Evolutionary conservation across 2,329 filamentous ascomycete species (phyloP).

Genomic region (Cordyceps cateniannulata): DNA sequence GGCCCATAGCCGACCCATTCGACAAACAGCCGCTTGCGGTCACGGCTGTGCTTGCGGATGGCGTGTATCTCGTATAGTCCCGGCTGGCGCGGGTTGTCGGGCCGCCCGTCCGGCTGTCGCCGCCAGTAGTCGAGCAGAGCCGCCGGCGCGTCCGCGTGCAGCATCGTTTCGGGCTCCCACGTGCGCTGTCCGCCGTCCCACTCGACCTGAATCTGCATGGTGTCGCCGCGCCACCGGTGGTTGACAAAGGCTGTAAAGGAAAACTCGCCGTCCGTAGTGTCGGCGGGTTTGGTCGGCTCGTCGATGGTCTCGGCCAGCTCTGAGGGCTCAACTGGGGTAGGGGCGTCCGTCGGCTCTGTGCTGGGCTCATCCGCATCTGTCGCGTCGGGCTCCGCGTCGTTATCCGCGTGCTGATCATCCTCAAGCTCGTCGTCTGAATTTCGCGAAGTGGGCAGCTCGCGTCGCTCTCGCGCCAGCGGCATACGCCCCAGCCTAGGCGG

Average conservation of each 20-base stretch:
- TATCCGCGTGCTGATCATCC: too few species aligned
- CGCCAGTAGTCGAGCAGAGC: constrained; percentile 29
- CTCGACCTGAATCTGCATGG: constrained; percentile 33
- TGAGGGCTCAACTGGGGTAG: not conserved
- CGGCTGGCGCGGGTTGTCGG: constrained; percentile 24
- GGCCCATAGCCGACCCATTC: constrained; percentile 31
- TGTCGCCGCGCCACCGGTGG: constrained; percentile 24
- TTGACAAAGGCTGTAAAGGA: constrained; percentile 1
- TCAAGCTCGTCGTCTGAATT: not conserved
- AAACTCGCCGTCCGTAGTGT: not conserved
- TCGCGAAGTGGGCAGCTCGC: not conserved
- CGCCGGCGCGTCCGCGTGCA: constrained; percentile 27
- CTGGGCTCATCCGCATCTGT: not conserved
- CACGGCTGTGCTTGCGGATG: constrained; percentile 25
- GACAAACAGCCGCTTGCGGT: constrained; percentile 24
- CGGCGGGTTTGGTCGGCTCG: not conserved
- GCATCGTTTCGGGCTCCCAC: constrained; percentile 28
- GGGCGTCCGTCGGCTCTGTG: not conserved
- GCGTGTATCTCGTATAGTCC: constrained; percentile 27
- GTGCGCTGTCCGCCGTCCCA: constrained; percentile 25
- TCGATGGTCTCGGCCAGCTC: not conserved
- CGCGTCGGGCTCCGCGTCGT: not conserved
- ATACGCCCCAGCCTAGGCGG: not conserved
- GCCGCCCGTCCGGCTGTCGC: constrained; percentile 22
- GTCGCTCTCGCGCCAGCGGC: not conserved